Evolutionary conservation across 768 basidiomycete species (phyloP).

Genomic region (Hygrocybe coccinea): DNA sequence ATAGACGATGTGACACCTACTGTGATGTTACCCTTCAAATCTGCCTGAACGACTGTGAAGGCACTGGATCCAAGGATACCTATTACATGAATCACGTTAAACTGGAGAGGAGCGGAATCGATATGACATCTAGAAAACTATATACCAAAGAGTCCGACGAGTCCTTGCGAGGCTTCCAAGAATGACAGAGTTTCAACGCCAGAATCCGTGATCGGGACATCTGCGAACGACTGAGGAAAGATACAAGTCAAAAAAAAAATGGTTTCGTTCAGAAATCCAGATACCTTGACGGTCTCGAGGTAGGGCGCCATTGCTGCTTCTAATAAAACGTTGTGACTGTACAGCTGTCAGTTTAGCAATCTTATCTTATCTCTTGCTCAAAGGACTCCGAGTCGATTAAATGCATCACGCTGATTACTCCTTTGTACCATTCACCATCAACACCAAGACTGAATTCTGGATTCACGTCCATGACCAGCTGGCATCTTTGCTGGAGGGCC

Average conservation of each 20-base stretch:
- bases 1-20: slow-evolving; percentile 41
- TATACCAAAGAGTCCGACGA: slow-evolving; percentile 88
- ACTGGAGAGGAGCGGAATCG: neutral
- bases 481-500: slow-evolving; percentile 53
- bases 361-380: slow-evolving; percentile 11
- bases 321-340: too few relatives aligned
- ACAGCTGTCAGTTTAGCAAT: too few relatives aligned
- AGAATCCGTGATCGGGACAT: slow-evolving; percentile 78
- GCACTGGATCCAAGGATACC: slow-evolving; percentile 84
- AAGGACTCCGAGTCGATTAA: neutral
- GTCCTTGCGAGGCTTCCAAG: slow-evolving; percentile 81
- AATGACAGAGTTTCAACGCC: slow-evolving; percentile 88
- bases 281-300: slow-evolving; percentile 63
- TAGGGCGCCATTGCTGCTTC: slow-evolving; percentile 74
- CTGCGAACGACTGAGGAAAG: slow-evolving; percentile 74
- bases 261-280: neutral
- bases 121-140: too few relatives aligned
- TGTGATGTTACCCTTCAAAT: slow-evolving; percentile 86
- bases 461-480: slow-evolving; percentile 65
- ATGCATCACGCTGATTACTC: slow-evolving; percentile 88
- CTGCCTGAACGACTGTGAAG: slow-evolving; percentile 76
- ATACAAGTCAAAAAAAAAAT: neutral
- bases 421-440: slow-evolving; percentile 61
- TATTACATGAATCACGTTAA: slow-evolving; percentile 25
- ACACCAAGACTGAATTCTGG: slow-evolving; percentile 78